phyloP scores from a whole-genome alignment of 176 grass and related monocot genomes.

The Oryza longistaminata region DNA sequence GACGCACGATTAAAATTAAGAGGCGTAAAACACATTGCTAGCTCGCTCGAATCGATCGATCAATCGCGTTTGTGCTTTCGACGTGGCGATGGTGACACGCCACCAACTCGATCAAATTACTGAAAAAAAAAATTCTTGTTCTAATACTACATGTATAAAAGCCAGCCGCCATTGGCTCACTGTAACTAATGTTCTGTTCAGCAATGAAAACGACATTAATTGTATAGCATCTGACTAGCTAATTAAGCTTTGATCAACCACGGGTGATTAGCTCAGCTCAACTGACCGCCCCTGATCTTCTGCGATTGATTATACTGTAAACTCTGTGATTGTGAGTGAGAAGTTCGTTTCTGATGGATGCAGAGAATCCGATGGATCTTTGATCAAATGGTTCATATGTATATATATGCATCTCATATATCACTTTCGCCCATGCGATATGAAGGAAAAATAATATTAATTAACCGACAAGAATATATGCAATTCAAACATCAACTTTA shows the following conservation, averaged over 20 bases:
- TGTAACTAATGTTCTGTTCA: not conserved
- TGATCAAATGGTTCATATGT: too few relatives aligned
- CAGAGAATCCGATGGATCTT: not conserved
- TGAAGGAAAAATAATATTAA: not conserved
- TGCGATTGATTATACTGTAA: not conserved
- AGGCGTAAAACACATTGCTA: constrained; percentile 28
- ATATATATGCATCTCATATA: too few relatives aligned
- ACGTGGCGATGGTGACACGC: constrained; percentile 44
- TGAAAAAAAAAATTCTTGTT: not conserved
- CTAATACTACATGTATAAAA: too few relatives aligned
- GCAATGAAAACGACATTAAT: not conserved
- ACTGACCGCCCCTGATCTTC: not conserved
- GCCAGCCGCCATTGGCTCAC: not conserved
- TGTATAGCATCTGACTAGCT: not conserved
- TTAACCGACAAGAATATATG: not conserved
- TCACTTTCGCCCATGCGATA: not conserved
- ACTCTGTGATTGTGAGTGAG: not conserved
- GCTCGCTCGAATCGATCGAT: not conserved
- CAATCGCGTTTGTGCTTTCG: constrained; percentile 16
- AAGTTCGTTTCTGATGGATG: not conserved
- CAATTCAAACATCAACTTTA: not conserved
- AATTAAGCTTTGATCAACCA: not conserved
- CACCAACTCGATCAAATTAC: not conserved
- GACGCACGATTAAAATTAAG: not conserved
- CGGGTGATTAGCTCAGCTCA: not conserved